Base-by-base conservation (phyloP, 495 filamentous ascomycete genomes). In the Lophiotrema nucula region DNA sequence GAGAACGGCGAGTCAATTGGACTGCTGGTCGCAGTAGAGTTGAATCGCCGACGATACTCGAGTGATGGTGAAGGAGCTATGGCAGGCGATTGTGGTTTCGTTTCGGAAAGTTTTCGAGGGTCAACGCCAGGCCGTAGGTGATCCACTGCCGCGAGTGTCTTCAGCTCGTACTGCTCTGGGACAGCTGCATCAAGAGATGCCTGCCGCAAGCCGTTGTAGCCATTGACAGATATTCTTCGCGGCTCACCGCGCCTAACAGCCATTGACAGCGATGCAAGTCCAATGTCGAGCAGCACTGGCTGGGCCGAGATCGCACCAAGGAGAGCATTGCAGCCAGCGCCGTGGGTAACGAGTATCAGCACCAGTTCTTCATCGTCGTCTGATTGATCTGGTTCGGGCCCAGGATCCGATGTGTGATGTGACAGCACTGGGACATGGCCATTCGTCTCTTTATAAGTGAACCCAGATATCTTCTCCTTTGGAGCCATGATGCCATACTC, bases 271-370 rank as follows among this genome's bases (percentile, higher is more conserved):
- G 90, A 95, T 8, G 92, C 88, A 73, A 92, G 90, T 27, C 83
- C 86, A 15, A 97, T 88, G 68, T 97, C 92, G 45, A 93, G 78
- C 6, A 99, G 79, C 1, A 92, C 88, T 0, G 93, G 90, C 60
- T 92, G 87, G 49, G 92, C 86, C 0, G 89, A 95, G 51, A 99
- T 76, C 3, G 89, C 89, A 4, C 92, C 91, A 46, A 97, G 91
- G 44, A 99, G 72, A 0, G 93, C 95, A 73, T 99, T 99, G 72
- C 93, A 96, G 45, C 92, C 95, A 11, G 95, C 95, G n/a, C 92
- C 92, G 66, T 99, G 93, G 0, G 95, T 96, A 47, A 99, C 89
- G 12, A 99, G 72, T 25, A 99, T 79, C n/a, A 99, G 72, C 5
- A 97, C 83, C 0, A 88, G 80, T 64, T 97, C 89, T 3, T 79